phyloP scores from a whole-genome alignment of 306 rosid genomes.

The Rosa chinensis region DNA sequence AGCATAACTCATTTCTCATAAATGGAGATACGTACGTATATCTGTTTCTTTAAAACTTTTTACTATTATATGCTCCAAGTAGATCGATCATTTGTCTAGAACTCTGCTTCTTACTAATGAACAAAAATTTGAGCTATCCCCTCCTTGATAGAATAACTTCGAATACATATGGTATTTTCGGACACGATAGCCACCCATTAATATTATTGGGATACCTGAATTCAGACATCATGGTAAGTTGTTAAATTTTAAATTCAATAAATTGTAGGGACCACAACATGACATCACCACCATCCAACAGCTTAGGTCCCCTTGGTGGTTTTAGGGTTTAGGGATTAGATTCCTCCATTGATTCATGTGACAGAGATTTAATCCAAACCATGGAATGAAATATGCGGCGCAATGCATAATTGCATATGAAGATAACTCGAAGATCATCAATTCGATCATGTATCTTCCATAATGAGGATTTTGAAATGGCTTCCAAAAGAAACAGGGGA shows the following conservation, averaged over 20 bases:
- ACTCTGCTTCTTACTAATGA: neutral
- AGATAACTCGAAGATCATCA: neutral
- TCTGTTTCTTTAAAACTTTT: neutral
- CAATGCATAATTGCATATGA: neutral
- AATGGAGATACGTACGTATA: too few relatives aligned
- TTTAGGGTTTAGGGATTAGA: constrained; percentile 7
- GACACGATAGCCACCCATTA: neutral
- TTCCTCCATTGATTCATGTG: constrained; percentile 3
- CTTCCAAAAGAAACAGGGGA: neutral
- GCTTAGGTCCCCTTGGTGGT: neutral
- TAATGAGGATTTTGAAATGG: neutral
- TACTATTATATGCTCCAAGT: neutral
- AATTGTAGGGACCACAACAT: neutral
- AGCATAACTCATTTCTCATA: too few relatives aligned
- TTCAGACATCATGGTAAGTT: neutral
- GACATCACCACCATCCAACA: neutral
- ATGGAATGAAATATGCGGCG: neutral
- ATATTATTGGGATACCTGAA: neutral
- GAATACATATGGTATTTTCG: neutral
- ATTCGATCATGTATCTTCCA: neutral
- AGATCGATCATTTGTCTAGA: neutral
- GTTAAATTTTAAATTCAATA: neutral
- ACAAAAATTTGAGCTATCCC: neutral
- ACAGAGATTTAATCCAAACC: neutral
- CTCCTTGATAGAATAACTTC: too few relatives aligned